Evolutionary conservation across 2,329 filamentous ascomycete species (phyloP).

Genomic region (Stagonosporopsis tanaceti): DNA sequence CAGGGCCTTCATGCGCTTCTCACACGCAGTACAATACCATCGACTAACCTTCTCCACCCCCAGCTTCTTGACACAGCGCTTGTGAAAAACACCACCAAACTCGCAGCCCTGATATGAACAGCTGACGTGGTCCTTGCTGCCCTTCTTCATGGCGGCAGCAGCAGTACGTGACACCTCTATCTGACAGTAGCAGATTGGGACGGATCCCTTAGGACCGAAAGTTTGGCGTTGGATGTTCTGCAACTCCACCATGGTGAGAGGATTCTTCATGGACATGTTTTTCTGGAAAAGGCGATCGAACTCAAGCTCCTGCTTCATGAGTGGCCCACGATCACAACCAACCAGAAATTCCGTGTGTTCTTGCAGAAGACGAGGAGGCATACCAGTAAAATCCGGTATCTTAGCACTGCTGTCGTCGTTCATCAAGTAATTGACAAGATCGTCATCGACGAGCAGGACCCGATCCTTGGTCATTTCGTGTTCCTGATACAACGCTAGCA

Average conservation of each 20-base stretch:
- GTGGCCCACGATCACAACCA: constrained; percentile 19
- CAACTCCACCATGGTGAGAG: constrained; percentile 15
- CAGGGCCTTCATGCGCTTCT: constrained; percentile 23
- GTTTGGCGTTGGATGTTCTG: constrained; percentile 16
- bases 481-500: constrained; percentile 27
- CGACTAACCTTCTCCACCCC: constrained; percentile 28
- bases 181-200: constrained; percentile 34
- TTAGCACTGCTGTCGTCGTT: not conserved
- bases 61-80: constrained; percentile 30
- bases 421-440: constrained; percentile 26
- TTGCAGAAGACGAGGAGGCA: constrained; percentile 22
- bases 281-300: constrained; percentile 24
- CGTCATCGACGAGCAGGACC: constrained; percentile 36
- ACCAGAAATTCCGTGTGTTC: constrained; percentile 23
- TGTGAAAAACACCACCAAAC: constrained; percentile 30
- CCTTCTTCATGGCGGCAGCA: not conserved
- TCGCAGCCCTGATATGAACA: constrained; percentile 32
- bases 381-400: not conserved
- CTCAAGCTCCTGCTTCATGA: constrained; percentile 27
- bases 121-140: constrained; percentile 9
- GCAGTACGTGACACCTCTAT: not conserved
- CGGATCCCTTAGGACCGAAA: not conserved
- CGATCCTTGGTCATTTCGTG: constrained; percentile 26
- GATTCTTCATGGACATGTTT: constrained; percentile 22
- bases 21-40: constrained; percentile 39